phyloP scores from a whole-genome alignment of 2,329 filamentous ascomycete genomes.

The Colletotrichum phormii region DNA sequence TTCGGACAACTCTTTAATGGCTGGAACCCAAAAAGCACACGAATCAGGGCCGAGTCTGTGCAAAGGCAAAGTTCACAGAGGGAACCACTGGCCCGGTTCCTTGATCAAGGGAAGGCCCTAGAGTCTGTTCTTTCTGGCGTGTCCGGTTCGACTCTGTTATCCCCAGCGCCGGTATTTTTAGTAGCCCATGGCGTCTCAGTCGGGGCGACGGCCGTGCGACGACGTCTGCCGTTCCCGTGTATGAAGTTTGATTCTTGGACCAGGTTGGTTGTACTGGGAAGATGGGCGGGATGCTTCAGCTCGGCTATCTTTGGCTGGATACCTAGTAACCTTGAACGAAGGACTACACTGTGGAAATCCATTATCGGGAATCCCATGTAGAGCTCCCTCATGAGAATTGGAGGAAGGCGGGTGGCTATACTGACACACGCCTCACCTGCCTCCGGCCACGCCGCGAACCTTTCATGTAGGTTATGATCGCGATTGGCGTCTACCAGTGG shows the following conservation, averaged over 20 bases:
- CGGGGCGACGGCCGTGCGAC: slow-evolving; percentile 16
- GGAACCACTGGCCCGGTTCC: slow-evolving; percentile 9
- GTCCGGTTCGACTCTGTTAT: neutral
- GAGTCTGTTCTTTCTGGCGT: neutral
- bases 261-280: neutral
- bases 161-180: slow-evolving; percentile 1
- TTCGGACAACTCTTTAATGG: slow-evolving; percentile 7
- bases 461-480: neutral
- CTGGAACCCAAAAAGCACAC: neutral
- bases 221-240: neutral
- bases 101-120: neutral
- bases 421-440: slow-evolving; percentile 17
- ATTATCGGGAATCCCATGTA: neutral
- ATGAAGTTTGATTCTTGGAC: neutral
- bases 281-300: neutral
- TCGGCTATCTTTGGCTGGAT: neutral
- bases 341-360: neutral
- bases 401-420: slow-evolving; percentile 8
- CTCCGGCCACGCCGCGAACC: slow-evolving; percentile 2
- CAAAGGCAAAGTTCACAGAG: neutral
- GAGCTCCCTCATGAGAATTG: neutral
- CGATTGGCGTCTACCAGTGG: neutral
- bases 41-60: slow-evolving; percentile 22
- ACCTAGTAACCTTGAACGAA: neutral
- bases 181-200: neutral